phyloP scores from a whole-genome alignment of 2,329 filamentous ascomycete species.

The Exophiala viscosa region DNA sequence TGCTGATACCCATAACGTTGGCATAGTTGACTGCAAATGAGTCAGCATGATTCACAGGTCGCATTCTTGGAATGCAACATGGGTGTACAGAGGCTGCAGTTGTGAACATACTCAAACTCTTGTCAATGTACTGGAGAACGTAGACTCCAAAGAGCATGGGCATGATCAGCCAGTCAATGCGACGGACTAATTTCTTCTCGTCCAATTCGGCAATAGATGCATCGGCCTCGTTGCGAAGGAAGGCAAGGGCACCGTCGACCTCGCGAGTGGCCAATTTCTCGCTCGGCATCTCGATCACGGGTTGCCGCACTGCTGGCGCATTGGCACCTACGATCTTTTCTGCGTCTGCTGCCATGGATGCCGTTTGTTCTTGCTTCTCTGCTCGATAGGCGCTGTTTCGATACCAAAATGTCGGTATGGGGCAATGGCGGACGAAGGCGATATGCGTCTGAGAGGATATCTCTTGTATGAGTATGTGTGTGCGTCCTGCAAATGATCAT shows the following conservation, averaged over 20 bases:
- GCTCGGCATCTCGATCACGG: neutral
- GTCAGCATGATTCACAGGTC: neutral
- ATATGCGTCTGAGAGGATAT: too few relatives aligned
- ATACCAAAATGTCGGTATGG: too few relatives aligned
- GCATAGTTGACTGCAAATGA: slow-evolving; percentile 49
- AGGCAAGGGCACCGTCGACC: slow-evolving; percentile 7
- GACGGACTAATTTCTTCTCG: slow-evolving; percentile 26
- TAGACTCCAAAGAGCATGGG: slow-evolving; percentile 35
- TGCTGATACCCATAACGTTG: slow-evolving; percentile 55
- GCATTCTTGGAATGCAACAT: neutral
- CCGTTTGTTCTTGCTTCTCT: neutral
- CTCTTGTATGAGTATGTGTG: too few relatives aligned
- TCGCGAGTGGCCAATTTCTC: slow-evolving; percentile 7
- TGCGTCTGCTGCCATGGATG: slow-evolving; percentile 3
- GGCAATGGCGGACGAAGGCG: too few relatives aligned
- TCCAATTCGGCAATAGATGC: slow-evolving; percentile 8
- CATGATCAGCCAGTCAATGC: slow-evolving; percentile 34
- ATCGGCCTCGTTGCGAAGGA: slow-evolving; percentile 9
- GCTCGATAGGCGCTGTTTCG: neutral
- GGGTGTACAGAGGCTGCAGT: too few relatives aligned
- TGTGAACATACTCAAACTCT: slow-evolving; percentile 26
- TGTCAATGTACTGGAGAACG: slow-evolving; percentile 35
- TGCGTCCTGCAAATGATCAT: too few relatives aligned
- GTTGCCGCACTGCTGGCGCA: neutral
- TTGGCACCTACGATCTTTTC: slow-evolving; percentile 2